These are phyloP conservation scores for Pythium phragmitis DNA, from an alignment of 352 stramenopile species.

Conservation along the genomic window DNA sequence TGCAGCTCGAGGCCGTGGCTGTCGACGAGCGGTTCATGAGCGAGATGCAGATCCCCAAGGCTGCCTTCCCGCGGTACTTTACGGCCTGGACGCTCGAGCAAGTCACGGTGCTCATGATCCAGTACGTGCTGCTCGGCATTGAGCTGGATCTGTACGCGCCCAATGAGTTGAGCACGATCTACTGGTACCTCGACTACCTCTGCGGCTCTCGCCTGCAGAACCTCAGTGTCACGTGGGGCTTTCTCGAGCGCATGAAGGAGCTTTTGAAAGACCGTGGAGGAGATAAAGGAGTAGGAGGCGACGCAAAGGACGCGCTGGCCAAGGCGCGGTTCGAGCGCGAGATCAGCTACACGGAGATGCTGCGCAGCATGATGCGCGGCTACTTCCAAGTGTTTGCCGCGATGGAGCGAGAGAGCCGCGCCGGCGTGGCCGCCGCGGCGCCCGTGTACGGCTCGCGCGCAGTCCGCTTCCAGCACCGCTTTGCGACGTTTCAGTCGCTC, in stretches of 20 bases:
- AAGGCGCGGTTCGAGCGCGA: slow-evolving; percentile 70
- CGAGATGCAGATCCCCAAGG: slow-evolving; percentile 86
- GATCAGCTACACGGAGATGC: slow-evolving; percentile 78
- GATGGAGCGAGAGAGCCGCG: slow-evolving; percentile 66
- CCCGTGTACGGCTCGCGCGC: slow-evolving; percentile 59
- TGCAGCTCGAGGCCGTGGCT: slow-evolving; percentile 66
- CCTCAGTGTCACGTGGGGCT: slow-evolving; percentile 74
- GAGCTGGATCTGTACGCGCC: slow-evolving; percentile 79
- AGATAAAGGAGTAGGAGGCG: slow-evolving; percentile 20
- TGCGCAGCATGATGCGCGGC: slow-evolving; percentile 69
- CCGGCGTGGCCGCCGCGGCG: slow-evolving; percentile 32
- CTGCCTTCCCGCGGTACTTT: slow-evolving; percentile 74
- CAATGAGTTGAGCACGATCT: slow-evolving; percentile 69
- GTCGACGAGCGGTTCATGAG: slow-evolving; percentile 81
- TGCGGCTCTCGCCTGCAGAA: slow-evolving; percentile 82
- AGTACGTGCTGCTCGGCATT: slow-evolving; percentile 73
- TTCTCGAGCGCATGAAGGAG: slow-evolving; percentile 81
- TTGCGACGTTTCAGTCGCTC: slow-evolving; percentile 70
- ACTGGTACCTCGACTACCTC: slow-evolving; percentile 88
- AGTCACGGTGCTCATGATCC: slow-evolving; percentile 70
- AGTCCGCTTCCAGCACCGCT: slow-evolving; percentile 81
- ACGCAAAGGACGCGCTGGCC: slow-evolving; percentile 33
- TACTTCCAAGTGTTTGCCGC: slow-evolving; percentile 80
- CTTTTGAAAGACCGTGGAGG: slow-evolving; percentile 35
- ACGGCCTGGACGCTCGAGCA: slow-evolving; percentile 82